Percentiles rank a stretch among this genome's conserved stretches.
Conservation (phyloP, 1,139 yeast genomes). For the Lodderomyces metapsilosis region DNA sequence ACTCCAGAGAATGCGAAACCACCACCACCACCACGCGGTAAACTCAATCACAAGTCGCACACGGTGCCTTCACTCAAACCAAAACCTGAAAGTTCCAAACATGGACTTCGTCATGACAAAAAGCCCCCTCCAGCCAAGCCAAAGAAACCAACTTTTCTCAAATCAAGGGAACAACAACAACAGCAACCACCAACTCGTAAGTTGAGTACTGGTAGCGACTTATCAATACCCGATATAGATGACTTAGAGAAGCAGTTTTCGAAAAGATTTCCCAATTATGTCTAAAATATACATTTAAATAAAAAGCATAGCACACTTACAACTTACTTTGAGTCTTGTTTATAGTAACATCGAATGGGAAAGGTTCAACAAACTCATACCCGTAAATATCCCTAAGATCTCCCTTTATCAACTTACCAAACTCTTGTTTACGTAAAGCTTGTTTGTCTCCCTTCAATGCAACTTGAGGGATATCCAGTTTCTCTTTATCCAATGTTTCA, state of each 20-base stretch:
- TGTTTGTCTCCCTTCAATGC: constrained; percentile 19
- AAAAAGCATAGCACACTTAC: neutral
- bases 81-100: constrained; percentile 2
- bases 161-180: constrained; percentile 29
- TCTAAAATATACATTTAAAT: constrained; percentile 19
- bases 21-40: constrained; percentile 3
- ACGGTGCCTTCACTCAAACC: neutral
- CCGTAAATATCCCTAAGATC: constrained; percentile 14
- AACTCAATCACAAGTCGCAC: neutral
- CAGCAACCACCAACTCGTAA: too few species aligned
- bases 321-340: neutral
- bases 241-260: constrained; percentile 55
- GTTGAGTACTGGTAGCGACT: constrained; percentile 39
- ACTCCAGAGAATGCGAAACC: constrained; percentile 3
- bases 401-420: constrained; percentile 11
- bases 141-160: constrained; percentile 55
- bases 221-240: constrained; percentile 53
- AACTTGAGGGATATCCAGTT: constrained; percentile 24
- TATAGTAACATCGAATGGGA: neutral
- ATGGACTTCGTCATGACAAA: neutral
- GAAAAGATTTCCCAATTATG: constrained; percentile 55
- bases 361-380: constrained; percentile 1
- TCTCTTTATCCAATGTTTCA: constrained; percentile 15
- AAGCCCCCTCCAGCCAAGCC: constrained; percentile 63
- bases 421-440: constrained; percentile 19